Evolutionary conservation across 345 rosid species (phyloP).

Genomic region (Bretschneidera sinensis): DNA sequence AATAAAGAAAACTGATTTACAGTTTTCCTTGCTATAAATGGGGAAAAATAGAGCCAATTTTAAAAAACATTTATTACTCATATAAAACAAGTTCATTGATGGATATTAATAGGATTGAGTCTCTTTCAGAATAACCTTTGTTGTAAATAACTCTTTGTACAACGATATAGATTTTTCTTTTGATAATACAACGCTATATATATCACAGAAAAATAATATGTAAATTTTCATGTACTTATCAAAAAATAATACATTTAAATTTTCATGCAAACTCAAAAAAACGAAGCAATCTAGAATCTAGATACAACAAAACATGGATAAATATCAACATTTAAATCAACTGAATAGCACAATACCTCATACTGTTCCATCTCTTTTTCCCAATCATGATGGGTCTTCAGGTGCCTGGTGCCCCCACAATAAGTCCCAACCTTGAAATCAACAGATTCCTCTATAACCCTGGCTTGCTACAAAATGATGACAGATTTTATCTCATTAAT

Average conservation of each 20-base stretch:
- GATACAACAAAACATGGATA: conserved; percentile 1
- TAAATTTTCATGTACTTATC: no score
- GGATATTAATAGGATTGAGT: no score
- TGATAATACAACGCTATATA: neutral
- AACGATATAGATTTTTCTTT: neutral
- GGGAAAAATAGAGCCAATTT: neutral
- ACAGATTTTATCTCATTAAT: conserved; percentile 5
- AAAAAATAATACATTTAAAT: no score
- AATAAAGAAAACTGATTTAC: no score
- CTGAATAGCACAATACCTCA: conserved; percentile 52
- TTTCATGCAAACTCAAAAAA: neutral
- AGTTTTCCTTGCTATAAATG: no score
- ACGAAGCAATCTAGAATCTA: conserved; percentile 8
- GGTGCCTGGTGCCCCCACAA: conserved; percentile 52
- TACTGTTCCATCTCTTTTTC: conserved; percentile 57
- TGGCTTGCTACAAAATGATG: conserved; percentile 65
- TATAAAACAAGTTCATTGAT: no score
- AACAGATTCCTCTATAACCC: conserved; percentile 63
- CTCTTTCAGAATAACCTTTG: neutral
- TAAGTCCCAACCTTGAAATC: conserved; percentile 67
- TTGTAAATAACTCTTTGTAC: neutral
- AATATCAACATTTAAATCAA: neutral
- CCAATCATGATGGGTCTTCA: conserved; percentile 64
- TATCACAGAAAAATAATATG: no score
- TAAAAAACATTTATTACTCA: no score